A percentile compares a stretch with the other conserved stretches of the same genome.
Conservation (phyloP, 2,329 filamentous ascomycete genomes). For the Pseudogymnoascus pannorum region DNA sequence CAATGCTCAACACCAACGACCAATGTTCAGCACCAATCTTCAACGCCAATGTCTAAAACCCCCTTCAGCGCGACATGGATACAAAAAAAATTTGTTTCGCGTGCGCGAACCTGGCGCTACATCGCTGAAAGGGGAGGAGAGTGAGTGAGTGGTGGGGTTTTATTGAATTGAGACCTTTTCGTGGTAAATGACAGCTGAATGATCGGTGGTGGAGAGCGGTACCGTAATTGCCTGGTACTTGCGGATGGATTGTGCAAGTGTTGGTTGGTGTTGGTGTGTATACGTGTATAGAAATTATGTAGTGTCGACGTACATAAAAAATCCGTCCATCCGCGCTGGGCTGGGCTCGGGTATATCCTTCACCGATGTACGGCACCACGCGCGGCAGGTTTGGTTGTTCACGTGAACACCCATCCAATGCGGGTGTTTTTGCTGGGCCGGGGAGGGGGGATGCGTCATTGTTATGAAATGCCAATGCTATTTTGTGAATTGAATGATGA, state of each 20-base stretch:
- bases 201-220: too few species aligned
- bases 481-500: neutral
- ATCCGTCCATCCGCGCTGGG: neutral
- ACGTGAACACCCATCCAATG: neutral
- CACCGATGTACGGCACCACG: neutral
- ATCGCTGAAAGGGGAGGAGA: too few species aligned
- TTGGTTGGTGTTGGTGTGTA: neutral
- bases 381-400: neutral
- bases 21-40: too few species aligned
- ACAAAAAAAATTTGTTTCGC: neutral
- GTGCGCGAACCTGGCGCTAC: neutral
- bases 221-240: too few species aligned
- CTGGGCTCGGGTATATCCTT: neutral
- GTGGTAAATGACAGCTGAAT: neutral
- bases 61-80: neutral
- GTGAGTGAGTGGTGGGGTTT: neutral
- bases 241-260: too few species aligned
- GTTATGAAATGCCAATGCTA: neutral
- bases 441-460: neutral
- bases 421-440: too few species aligned
- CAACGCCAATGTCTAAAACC: too few species aligned
- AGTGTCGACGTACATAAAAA: neutral
- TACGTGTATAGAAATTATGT: too few species aligned
- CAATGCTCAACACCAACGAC: too few species aligned
- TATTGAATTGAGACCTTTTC: neutral